Evolutionary conservation across 2,329 filamentous ascomycete species (phyloP).

Genomic region (Cryphonectria carpinicola): DNA sequence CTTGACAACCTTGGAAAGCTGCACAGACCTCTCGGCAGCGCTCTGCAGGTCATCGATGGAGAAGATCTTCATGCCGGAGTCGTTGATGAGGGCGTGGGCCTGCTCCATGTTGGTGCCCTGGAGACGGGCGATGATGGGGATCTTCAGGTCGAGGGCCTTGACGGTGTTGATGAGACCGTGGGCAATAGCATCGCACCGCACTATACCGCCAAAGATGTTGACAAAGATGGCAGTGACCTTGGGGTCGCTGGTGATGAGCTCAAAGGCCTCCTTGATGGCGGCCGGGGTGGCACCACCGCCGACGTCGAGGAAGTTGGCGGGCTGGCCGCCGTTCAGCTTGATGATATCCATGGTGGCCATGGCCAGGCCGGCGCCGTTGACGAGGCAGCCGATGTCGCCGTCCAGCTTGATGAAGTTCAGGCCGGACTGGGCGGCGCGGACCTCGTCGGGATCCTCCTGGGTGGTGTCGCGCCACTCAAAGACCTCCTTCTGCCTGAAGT

Average conservation of each 20-base stretch:
- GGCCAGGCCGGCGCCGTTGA: constrained; percentile 98
- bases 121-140: constrained; percentile 94
- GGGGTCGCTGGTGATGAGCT: constrained; percentile 96
- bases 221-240: constrained; percentile 99
- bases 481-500: constrained; percentile 96
- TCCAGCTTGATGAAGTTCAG: constrained; percentile 99
- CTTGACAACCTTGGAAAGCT: constrained; percentile 99
- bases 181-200: constrained; percentile 96
- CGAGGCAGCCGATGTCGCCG: constrained; percentile 97
- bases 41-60: constrained; percentile 97
- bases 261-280: constrained; percentile 96
- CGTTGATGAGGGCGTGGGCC: constrained; percentile 91
- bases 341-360: constrained; percentile 99
- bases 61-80: constrained; percentile 99
- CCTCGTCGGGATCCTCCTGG: constrained; percentile 97
- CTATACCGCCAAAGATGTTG: constrained; percentile 99
- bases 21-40: constrained; percentile 96
- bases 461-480: constrained; percentile 92
- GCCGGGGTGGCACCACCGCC: constrained; percentile 96
- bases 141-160: constrained; percentile 91
- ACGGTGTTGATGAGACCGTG: constrained; percentile 95
- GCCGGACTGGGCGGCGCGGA: constrained; percentile 90
- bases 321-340: constrained; percentile 95
- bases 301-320: constrained; percentile 98
- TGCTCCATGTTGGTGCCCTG: constrained; percentile 98